Conservation (phyloP, 306 rosid genomes). For the Parietaria judaica region DNA sequence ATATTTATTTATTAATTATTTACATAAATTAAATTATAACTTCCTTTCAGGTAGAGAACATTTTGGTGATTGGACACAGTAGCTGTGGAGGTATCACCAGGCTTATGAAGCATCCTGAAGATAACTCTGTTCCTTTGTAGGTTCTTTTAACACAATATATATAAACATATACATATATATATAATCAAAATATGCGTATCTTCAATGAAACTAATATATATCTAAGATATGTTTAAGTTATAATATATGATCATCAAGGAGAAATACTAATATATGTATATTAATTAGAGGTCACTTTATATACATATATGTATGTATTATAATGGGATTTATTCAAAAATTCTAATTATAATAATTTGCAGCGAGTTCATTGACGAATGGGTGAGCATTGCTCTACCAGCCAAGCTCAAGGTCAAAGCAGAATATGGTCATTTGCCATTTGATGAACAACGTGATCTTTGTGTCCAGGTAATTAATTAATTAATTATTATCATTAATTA, state of each 20-base stretch:
- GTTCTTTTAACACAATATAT: neutral
- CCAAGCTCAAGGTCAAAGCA: slow-evolving; percentile 30
- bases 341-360: neutral
- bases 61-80: slow-evolving; percentile 64
- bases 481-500: neutral
- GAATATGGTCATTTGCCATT: neutral
- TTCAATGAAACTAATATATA: too few species aligned
- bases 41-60: slow-evolving; percentile 37
- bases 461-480: slow-evolving; percentile 35
- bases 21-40: too few species aligned
- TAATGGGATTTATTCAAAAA: neutral
- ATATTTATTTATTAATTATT: neutral
- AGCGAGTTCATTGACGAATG: slow-evolving; percentile 73
- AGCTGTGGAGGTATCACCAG: slow-evolving; percentile 56
- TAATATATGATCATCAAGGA: too few species aligned
- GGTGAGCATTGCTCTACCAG: slow-evolving; percentile 52
- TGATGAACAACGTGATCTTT: slow-evolving; percentile 19
- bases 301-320: too few species aligned
- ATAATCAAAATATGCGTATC: too few species aligned
- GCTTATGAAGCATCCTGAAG: slow-evolving; percentile 56
- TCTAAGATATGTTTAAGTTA: too few species aligned
- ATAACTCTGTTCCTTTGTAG: slow-evolving; percentile 38
- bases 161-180: neutral
- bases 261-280: too few species aligned
- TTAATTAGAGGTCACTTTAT: too few species aligned